Conservation (phyloP, 2,329 filamentous ascomycete genomes). For the Pseudogymnoascus sp. region DNA sequence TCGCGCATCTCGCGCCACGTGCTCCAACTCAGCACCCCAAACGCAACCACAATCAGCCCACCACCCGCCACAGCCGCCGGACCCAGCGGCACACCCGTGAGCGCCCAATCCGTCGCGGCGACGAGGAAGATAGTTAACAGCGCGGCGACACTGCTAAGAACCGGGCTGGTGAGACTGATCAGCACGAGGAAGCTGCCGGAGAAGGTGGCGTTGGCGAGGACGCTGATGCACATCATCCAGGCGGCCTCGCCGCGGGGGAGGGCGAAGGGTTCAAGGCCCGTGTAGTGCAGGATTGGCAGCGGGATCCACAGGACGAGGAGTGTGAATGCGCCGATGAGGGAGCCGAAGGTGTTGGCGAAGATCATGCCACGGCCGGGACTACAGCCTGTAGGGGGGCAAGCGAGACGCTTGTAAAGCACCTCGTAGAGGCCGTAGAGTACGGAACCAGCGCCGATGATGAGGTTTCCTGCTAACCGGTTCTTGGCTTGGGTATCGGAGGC, state of each 20-base stretch:
- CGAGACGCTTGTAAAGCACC: constrained; percentile 87
- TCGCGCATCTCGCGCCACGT: constrained; percentile 91
- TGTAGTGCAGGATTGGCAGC: constrained; percentile 70
- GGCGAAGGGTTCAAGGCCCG: constrained; percentile 74
- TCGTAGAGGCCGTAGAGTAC: constrained; percentile 96
- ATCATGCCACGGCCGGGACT: constrained; percentile 83
- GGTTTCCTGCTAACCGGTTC: constrained; percentile 72
- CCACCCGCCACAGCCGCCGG: constrained; percentile 74
- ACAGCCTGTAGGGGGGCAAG: constrained; percentile 75
- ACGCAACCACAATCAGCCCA: constrained; percentile 77
- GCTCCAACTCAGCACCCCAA: constrained; percentile 79
- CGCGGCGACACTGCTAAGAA: constrained; percentile 85
- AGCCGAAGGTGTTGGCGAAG: constrained; percentile 89
- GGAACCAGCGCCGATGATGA: constrained; percentile 84
- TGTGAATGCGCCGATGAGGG: constrained; percentile 79
- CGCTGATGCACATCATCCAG: constrained; percentile 70
- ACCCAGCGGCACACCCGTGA: constrained; percentile 70
- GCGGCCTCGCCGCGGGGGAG: constrained; percentile 71
- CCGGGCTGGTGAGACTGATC: constrained; percentile 86
- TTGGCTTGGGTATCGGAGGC: constrained; percentile 40
- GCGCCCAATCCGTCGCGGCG: constrained; percentile 79
- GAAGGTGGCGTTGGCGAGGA: constrained; percentile 83
- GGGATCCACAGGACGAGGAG: constrained; percentile 86
- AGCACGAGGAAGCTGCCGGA: constrained; percentile 88
- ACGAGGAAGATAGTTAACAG: constrained; percentile 96